Base-by-base conservation (phyloP, 257 asterid species). In the Solanum appendiculatum region DNA sequence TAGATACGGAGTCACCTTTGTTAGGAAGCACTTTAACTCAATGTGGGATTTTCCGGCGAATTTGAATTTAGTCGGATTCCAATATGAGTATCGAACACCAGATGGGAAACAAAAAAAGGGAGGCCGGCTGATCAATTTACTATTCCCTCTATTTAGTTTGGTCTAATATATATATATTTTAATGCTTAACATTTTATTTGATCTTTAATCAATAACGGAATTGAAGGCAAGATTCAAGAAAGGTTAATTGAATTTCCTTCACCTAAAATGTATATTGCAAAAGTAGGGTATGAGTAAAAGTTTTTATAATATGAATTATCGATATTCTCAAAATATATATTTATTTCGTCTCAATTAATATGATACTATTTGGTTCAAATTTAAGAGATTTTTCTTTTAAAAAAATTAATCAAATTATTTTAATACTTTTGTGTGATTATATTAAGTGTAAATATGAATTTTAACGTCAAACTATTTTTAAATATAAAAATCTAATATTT, bases 1-100 rank as follows among this genome's bases (percentile, higher is more conserved):
- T 46, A 18, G 0, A 4, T 46, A 46, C 2, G 14, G 0, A 14
- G 7, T 46, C 7, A 1, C 20, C 0, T 46, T 4, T 1, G 54
- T 46, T 46, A 46, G 54, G 1, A 42, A 42, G 46, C 14, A 0
- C 1, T 44, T 44, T 44, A 12, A 2, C 51, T 0, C 15, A 12
- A 44, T 46, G 6, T 13, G 54, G 7, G 1, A 46, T 14, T 46
- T 46, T 2, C 2, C 20, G 14, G 16, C 14, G 18, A 46, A 46
- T 46, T 4, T 2, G 0, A 46, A 51, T 51, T 51, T 51, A 51
- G 6, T 51, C 2, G 0, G 3, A 16, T 9, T 51, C 9, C 18
- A 51, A 16, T 51, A 51, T 2, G 2, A 51, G 0, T 16, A 51
- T 6, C 60, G 1, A 1, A 51, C 3, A 5, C 42, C 2, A 0